Evolutionary conservation across 495 filamentous ascomycete genomes (phyloP).

Genomic region (Aspergillus cavernicola): DNA sequence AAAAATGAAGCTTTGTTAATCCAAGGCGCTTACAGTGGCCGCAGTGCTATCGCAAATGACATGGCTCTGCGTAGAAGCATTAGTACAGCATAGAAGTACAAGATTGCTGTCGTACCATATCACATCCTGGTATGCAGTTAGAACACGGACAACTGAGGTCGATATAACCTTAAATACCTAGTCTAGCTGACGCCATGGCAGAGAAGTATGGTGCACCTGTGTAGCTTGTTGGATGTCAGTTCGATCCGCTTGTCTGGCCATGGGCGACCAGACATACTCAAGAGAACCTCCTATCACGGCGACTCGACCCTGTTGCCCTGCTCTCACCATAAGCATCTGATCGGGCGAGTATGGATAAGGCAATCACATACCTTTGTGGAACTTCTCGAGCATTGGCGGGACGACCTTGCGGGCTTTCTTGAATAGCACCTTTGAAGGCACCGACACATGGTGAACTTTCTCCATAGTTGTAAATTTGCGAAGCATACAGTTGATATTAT

Average conservation of each 20-base stretch:
- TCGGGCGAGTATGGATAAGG: background rate
- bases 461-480: conserved; percentile 24
- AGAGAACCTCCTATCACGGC: conserved; percentile 93
- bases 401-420: conserved; percentile 83
- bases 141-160: background rate
- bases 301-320: conserved; percentile 87
- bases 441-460: conserved; percentile 47
- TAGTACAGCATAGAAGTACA: background rate
- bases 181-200: conserved; percentile 86
- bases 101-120: conserved; percentile 57
- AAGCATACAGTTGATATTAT: background rate
- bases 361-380: conserved; percentile 77
- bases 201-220: conserved; percentile 98
- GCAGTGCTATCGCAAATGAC: conserved; percentile 93
- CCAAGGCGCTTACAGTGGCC: conserved; percentile 43
- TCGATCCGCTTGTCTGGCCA: background rate
- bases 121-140: conserved; percentile 52
- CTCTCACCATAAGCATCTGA: conserved; percentile 15
- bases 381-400: conserved; percentile 90
- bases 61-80: conserved; percentile 65
- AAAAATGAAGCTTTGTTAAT: no score
- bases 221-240: conserved; percentile 52
- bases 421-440: conserved; percentile 68
- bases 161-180: conserved; percentile 43
- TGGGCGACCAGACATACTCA: conserved; percentile 50